Evolutionary conservation across 169 alveolate species (phyloP), one percentile per base, ranked within the genome.

Genomic region (Eimeria sp.): DNA sequence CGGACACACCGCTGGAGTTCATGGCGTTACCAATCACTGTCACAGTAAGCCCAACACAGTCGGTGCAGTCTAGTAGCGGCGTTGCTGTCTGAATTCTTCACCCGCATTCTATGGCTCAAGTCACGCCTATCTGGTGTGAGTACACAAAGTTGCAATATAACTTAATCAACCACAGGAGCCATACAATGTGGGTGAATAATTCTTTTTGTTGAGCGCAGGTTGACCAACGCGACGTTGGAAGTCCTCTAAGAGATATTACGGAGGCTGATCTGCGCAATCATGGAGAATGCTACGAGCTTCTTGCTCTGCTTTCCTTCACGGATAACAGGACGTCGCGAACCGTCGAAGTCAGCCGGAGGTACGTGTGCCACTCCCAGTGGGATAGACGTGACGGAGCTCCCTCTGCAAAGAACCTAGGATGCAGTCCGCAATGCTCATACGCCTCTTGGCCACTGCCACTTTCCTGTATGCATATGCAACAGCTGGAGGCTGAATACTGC

Each of bases 1-100:
- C 97, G 25, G 97, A 97, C 95, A 96, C 96, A 40, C 98, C 98
- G 25, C 93, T 97, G 72, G 97, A 97, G 91, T 97, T 97, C 82
- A 94, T 97, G 96, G 97, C 95, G 58, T 51, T 96, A 51, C 98
- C 98, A 43, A 86, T 97, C 11, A 96, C 98, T 22, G 97, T 97
- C 92, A 89, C 97, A 30, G 96, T 97, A 30, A 67, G 88, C 18
- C 61, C 70, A 63, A 11, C 43, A 25, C 89, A 49, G 47, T 51
- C 22, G 47, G 25, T 14, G 30, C 83, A 18, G 83, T 14, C 54
- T 73, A 4, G 30, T 34, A 16, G 13, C 5, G 27, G 1, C 20
- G 83, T 14, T 73, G 51, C 54, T 73, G 16, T 54, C 34, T 16
- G 57, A 14, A 40, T 16, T 73, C 9, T 40, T 27, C 16, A 43